A percentile compares a stretch with the other conserved stretches of the same genome.
These are phyloP conservation scores for Oryza punctata DNA, from an alignment of 176 grass and related monocot genomes.

Conservation along the genomic window DNA sequence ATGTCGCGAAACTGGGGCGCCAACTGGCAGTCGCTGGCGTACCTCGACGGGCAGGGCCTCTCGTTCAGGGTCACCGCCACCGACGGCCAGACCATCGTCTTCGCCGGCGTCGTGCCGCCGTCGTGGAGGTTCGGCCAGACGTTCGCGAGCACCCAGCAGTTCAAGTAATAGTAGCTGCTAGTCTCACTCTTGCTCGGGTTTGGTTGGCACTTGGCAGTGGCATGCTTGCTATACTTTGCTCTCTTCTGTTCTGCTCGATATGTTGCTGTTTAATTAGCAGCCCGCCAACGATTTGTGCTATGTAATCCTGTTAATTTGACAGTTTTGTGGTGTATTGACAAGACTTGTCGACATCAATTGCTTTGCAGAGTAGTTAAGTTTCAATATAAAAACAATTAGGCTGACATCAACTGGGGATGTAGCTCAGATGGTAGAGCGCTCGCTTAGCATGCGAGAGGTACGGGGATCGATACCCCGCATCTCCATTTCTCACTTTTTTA, in stretches of 20 bases:
- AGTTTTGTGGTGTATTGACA: neutral
- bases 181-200: neutral
- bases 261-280: neutral
- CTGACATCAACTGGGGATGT: slow-evolving; percentile 49
- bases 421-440: slow-evolving; percentile 99
- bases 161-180: slow-evolving; percentile 8
- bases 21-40: slow-evolving; percentile 42
- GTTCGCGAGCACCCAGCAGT: slow-evolving; percentile 44
- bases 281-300: neutral
- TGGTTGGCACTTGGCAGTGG: slow-evolving; percentile 20
- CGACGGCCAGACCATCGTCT: slow-evolving; percentile 25
- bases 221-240: slow-evolving; percentile 10
- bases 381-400: too few relatives aligned
- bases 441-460: slow-evolving; percentile 99
- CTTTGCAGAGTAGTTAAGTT: too few relatives aligned
- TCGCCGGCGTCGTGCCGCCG: slow-evolving; percentile 28
- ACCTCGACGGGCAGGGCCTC: slow-evolving; percentile 14
- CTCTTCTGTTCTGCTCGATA: neutral
- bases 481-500: slow-evolving; percentile 35
- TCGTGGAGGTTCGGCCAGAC: slow-evolving; percentile 45
- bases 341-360: neutral
- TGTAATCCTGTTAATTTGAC: neutral
- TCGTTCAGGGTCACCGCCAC: slow-evolving; percentile 46
- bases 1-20: slow-evolving; percentile 55
- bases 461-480: slow-evolving; percentile 95